Evolutionary conservation across 169 alveolate species (phyloP).

Genomic region (Miamiensis avidus): DNA sequence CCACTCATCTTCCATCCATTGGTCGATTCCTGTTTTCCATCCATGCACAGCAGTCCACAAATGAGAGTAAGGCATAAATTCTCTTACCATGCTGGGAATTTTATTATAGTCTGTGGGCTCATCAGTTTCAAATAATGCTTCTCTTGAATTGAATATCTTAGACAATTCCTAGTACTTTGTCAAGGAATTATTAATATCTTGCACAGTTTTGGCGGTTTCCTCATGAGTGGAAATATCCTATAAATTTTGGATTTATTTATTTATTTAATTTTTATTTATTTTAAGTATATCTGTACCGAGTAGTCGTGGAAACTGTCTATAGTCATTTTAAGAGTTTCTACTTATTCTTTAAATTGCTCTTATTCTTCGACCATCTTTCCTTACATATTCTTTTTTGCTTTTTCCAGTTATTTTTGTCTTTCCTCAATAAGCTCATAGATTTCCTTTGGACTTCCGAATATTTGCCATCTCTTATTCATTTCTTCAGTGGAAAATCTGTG

Average conservation of each 20-base stretch:
- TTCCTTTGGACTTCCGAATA: slow-evolving; percentile 89
- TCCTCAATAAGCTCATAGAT: slow-evolving; percentile 74
- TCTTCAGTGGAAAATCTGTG: slow-evolving; percentile 81
- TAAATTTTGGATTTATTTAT: no score
- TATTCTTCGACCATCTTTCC: slow-evolving; percentile 83
- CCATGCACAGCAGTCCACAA: slow-evolving; percentile 75
- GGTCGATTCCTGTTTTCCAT: slow-evolving; percentile 45
- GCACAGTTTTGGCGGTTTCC: slow-evolving; percentile 84
- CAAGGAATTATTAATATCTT: slow-evolving; percentile 80
- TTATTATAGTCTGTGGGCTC: slow-evolving; percentile 87
- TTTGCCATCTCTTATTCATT: slow-evolving; percentile 84
- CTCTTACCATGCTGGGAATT: slow-evolving; percentile 50
- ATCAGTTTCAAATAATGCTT: slow-evolving; percentile 82
- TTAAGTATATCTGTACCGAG: no score
- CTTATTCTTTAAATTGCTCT: slow-evolving; percentile 85
- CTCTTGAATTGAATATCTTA: slow-evolving; percentile 86
- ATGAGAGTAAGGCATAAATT: slow-evolving; percentile 70
- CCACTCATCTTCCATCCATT: slow-evolving; percentile 68
- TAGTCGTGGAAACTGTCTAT: slow-evolving; percentile 82
- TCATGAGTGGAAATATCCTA: slow-evolving; percentile 74
- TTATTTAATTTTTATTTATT: no score
- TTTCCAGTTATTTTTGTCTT: slow-evolving; percentile 80
- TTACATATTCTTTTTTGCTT: slow-evolving; percentile 79
- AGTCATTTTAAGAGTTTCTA: slow-evolving; percentile 84
- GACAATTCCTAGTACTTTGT: slow-evolving; percentile 83